phyloP scores from a whole-genome alignment of 345 rosid species.

The Melaleuca alternifolia region DNA sequence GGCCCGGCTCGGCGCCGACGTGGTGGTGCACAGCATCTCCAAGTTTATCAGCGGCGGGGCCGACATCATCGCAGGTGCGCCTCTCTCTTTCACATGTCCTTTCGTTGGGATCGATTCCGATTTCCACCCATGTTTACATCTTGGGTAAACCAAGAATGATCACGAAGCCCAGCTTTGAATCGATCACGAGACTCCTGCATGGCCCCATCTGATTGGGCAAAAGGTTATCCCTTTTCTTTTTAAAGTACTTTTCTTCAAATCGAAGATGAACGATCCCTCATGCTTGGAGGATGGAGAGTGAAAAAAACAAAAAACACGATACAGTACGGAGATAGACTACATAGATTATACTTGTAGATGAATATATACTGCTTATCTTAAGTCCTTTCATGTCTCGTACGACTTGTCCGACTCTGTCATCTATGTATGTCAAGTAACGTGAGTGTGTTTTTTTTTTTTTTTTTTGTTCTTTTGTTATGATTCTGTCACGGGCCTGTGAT shows the following conservation, averaged over 20 bases:
- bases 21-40: conserved; percentile 84
- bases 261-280: not conserved
- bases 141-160: not conserved
- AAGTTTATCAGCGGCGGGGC: conserved; percentile 97
- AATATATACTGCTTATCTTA: no score
- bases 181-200: not conserved
- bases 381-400: no score
- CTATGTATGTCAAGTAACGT: no score
- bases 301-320: not conserved
- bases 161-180: not conserved
- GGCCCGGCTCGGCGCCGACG: conserved; percentile 85
- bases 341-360: not conserved
- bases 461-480: no score
- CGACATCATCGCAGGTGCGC: conserved; percentile 83
- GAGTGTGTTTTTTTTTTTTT: no score
- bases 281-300: not conserved
- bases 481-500: not conserved
- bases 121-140: not conserved
- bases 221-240: not conserved
- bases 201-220: not conserved
- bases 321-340: not conserved
- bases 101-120: not conserved
- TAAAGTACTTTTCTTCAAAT: not conserved
- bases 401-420: not conserved
- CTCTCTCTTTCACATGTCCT: not conserved